Evolutionary conservation across 352 stramenopile species (phyloP).

Genomic region (Stephanocyclus meneghinianus): DNA sequence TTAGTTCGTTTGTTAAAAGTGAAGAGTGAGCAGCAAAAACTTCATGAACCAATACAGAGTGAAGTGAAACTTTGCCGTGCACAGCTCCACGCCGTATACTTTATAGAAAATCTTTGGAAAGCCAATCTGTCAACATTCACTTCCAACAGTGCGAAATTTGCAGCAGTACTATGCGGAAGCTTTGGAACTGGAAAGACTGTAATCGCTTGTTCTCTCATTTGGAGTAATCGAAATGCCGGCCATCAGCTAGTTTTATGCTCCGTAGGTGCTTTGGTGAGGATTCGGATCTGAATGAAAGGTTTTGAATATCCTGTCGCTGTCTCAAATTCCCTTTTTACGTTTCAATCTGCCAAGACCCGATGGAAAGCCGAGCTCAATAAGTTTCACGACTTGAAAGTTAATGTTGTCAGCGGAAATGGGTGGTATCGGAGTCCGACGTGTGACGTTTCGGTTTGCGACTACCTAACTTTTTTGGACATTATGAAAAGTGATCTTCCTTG

Average conservation of each 20-base stretch:
- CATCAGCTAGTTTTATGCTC: constrained; percentile 73
- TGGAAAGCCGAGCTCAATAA: constrained; percentile 71
- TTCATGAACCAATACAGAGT: constrained; percentile 16
- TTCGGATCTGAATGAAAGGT: background rate
- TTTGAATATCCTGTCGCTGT: background rate
- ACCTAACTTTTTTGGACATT: constrained; percentile 45
- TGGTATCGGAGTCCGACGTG: constrained; percentile 18
- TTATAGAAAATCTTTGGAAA: constrained; percentile 47
- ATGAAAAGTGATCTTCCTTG: background rate
- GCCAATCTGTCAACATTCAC: background rate
- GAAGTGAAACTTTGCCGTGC: constrained; percentile 29
- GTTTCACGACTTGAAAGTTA: constrained; percentile 49
- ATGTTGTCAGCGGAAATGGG: constrained; percentile 2
- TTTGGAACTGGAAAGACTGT: constrained; percentile 69
- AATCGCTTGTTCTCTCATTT: constrained; percentile 51
- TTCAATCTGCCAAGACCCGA: constrained; percentile 50
- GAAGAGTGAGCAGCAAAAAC: constrained; percentile 21
- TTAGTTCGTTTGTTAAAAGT: constrained; percentile 25
- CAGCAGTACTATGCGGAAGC: constrained; percentile 52
- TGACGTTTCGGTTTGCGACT: constrained; percentile 71
- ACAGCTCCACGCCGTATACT: constrained; percentile 39
- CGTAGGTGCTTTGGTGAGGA: constrained; percentile 59
- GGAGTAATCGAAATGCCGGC: constrained; percentile 58
- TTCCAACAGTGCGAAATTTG: constrained; percentile 1
- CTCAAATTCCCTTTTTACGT: constrained; percentile 16